Base-by-base conservation (phyloP, 805 yeast genomes). In the Tetrapisispora arboricola region DNA sequence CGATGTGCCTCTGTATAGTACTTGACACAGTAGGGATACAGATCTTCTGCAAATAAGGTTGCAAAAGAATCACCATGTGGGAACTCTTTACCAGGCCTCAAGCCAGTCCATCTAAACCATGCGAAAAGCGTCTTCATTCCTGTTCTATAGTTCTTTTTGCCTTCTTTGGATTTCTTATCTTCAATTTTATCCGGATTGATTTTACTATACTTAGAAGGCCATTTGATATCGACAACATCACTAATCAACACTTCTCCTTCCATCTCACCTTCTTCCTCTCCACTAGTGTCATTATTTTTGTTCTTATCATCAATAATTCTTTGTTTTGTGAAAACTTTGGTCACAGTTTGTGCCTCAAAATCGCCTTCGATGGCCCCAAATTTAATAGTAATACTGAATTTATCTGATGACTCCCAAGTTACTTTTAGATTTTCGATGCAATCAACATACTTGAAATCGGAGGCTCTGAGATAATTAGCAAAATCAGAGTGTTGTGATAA, bases 81-180 rank as follows among this genome's bases (percentile, higher is more conserved):
- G 55, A 78, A 84, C 56, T 78, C 92, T 61, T 77, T 84, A 1
- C 85, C 83, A 1, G 85, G 81, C 47, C 78, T 80, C 27, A 63
- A 58, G 0, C 94, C 95, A 1, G 92, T 81, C 88, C 94, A 87
- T 36, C 68, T 66, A 56, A 87, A 88, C 80, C 88, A 88, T 6
- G 86, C 80, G 60, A 90, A 88, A 53, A 90, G 81, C 12, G 90
- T 78, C 54, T 80, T 79, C 86, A 80, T 80, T 4, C 88, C 88
- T 16, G 68, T 54, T 43, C 88, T 64, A 54, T 81, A 81, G 42
- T 67, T 65, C 50, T 71, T 76, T 58, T 80, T 80, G 32, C 76
- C 78, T 17, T 70, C 74, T 17, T 59, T 47, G 33, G 76, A 63
- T 24, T 68, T 66, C 30, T 67, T 64, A 32, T 65, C 61, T 38